Base-by-base conservation (phyloP, 139 green algal species). In the Tetradesmus obliquus region DNA sequence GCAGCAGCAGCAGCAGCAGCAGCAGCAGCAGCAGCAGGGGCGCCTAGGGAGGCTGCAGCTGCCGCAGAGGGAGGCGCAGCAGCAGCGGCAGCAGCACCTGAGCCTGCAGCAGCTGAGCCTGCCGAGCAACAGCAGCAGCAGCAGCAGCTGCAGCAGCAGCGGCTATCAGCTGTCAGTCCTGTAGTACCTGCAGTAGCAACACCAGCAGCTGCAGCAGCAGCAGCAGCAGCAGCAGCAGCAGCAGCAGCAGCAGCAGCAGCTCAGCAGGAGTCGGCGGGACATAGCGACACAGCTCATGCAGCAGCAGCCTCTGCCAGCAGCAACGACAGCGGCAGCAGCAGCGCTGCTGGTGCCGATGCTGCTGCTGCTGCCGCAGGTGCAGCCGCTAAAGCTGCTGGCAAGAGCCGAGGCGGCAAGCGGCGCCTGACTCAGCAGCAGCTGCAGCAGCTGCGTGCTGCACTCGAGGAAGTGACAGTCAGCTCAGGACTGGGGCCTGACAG, bases 221-320 rank as follows among this genome's bases (percentile, higher is more conserved):
- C 84, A 89, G 84, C 12, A 82, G 60, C 84, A 89, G 6, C 57
- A 57, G 53, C 57, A 88, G 17, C 24, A 88, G 82, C 79, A 62
- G 60, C 84, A 89, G 85, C 86, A 84, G 86, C 71, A 72, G 86
- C 51, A 90, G 69, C 69, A 72, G 71, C 5, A 32, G 17, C 15
- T 76, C 66, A 24, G 17, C 17, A 13, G 7, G 66, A 82, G 2
- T n/a, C 53, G 76, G 2, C 8, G 5, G 76, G 20, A 5, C 2
- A 7, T 2, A 12, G 2, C 19, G 0, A 17, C 3, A 7, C 2
- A 81, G 12, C 72, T 9, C 19, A 51, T 12, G 72, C 22, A 81
- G 76, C 76, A 82, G 13, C 76, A 19, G n/a, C 32, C 32, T 45
- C 32, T 45, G 32, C 17, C 66, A 76, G 66, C 66, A 76, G 66